Conservation (phyloP, 2,329 filamentous ascomycete species). For the Talaromyces sp. region DNA sequence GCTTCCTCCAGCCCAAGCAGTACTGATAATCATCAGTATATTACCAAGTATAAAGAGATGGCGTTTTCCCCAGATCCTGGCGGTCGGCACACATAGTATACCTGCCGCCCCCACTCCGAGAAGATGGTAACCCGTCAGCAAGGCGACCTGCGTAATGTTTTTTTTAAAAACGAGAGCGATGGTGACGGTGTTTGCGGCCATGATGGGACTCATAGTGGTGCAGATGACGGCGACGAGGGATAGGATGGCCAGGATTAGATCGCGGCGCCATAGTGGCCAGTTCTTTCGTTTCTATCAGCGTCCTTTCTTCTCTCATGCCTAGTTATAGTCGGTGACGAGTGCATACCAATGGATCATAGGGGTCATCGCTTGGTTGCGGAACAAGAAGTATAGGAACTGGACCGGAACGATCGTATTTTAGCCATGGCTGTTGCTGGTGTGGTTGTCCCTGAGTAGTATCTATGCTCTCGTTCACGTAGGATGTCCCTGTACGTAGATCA, state of each 20-base stretch:
- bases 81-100: conserved; percentile 79
- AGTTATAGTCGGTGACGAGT: not conserved
- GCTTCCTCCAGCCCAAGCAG: conserved; percentile 70
- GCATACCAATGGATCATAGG: conserved; percentile 73
- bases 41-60: conserved; percentile 79
- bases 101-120: conserved; percentile 76
- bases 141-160: conserved; percentile 68
- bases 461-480: conserved; percentile 55
- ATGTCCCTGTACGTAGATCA: conserved; percentile 36
- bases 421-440: conserved; percentile 30
- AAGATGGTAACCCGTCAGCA: conserved; percentile 82
- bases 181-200: conserved; percentile 81
- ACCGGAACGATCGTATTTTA: conserved; percentile 70
- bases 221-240: conserved; percentile 78
- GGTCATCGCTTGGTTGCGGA: conserved; percentile 85
- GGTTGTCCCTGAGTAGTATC: conserved; percentile 21
- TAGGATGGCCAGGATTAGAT: conserved; percentile 71
- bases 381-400: conserved; percentile 70
- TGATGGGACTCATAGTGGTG: conserved; percentile 75
- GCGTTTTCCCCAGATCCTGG: conserved; percentile 86
- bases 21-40: conserved; percentile 65
- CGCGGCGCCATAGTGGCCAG: conserved; percentile 83
- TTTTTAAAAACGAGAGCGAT: conserved; percentile 62
- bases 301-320: not conserved
- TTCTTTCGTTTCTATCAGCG: conserved; percentile 41